Conservation (phyloP, 495 filamentous ascomycete species). For the Chaetomium fimeti region DNA sequence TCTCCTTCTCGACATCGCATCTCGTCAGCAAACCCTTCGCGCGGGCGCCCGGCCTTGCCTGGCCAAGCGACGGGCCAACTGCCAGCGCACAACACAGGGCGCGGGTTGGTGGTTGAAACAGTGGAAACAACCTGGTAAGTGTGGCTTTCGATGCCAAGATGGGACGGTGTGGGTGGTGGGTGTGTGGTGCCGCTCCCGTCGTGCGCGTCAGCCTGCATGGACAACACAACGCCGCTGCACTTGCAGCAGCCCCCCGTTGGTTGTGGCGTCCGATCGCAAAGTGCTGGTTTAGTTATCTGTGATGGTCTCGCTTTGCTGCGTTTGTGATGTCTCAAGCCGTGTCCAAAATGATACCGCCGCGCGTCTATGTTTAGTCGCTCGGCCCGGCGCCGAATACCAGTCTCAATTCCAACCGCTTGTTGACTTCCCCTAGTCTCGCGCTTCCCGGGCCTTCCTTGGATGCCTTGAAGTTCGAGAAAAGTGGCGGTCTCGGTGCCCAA, state of each 20-base stretch:
- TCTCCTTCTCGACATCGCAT: no score
- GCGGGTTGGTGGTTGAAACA: not conserved
- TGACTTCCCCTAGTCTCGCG: not conserved
- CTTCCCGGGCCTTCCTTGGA: no score
- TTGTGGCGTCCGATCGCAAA: slow-evolving; percentile 7
- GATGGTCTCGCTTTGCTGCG: not conserved
- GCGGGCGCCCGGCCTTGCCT: not conserved
- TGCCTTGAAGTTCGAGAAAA: not conserved
- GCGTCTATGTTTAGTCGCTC: not conserved
- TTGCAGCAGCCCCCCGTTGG: not conserved
- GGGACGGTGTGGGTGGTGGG: no score
- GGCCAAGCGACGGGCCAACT: slow-evolving; percentile 3
- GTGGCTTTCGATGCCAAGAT: slow-evolving; percentile 2
- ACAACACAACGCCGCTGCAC: slow-evolving; percentile 3
- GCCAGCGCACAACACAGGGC: not conserved
- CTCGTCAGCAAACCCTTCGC: no score
- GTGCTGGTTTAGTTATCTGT: not conserved
- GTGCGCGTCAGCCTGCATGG: slow-evolving; percentile 14
- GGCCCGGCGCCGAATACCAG: not conserved
- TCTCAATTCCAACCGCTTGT: not conserved
- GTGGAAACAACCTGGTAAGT: not conserved
- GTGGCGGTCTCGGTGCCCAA: not conserved
- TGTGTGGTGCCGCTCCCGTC: no score
- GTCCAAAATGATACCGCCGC: not conserved
- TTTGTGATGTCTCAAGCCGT: slow-evolving; percentile 6